Evolutionary conservation across 192 early-diverging fungal species (phyloP).

Genomic region (Thoreauomyces humboldtii): DNA sequence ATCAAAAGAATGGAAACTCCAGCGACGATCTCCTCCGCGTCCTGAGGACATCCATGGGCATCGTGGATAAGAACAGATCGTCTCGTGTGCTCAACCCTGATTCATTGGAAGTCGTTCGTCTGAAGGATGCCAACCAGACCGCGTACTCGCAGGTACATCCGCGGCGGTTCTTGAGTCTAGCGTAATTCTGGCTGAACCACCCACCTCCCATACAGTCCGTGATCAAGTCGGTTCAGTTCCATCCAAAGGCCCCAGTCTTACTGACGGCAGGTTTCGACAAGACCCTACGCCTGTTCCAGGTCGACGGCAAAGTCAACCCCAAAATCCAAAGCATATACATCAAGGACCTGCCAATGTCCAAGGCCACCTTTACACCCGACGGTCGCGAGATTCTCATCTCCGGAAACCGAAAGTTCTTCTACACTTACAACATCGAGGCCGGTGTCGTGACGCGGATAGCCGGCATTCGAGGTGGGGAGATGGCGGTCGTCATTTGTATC

Average conservation of each 20-base stretch:
- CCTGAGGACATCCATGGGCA: conserved; percentile 26
- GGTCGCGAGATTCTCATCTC: conserved; percentile 74
- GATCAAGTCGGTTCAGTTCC: conserved; percentile 75
- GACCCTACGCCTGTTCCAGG: conserved; percentile 84
- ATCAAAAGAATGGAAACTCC: conserved; percentile 10
- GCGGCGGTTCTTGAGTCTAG: background rate
- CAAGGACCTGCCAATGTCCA: conserved; percentile 82
- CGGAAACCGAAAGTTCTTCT: conserved; percentile 80
- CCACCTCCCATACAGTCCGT: conserved; percentile 49
- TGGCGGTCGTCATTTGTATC: background rate
- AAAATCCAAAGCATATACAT: conserved; percentile 87
- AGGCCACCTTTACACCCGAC: conserved; percentile 70
- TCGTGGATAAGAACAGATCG: conserved; percentile 27
- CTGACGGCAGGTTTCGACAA: conserved; percentile 87
- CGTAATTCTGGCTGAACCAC: background rate
- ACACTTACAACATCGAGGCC: conserved; percentile 78
- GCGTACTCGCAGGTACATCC: conserved; percentile 56
- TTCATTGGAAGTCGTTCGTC: conserved; percentile 58
- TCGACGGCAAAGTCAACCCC: conserved; percentile 91
- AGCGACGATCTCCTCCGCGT: conserved; percentile 22
- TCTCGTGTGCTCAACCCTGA: conserved; percentile 47
- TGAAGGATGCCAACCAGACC: conserved; percentile 77
- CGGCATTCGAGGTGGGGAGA: conserved; percentile 62
- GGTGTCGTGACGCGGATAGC: conserved; percentile 66
- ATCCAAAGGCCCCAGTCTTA: conserved; percentile 84